Conservation (phyloP, 169 alveolate genomes). For the Cystoisospora suis region DNA sequence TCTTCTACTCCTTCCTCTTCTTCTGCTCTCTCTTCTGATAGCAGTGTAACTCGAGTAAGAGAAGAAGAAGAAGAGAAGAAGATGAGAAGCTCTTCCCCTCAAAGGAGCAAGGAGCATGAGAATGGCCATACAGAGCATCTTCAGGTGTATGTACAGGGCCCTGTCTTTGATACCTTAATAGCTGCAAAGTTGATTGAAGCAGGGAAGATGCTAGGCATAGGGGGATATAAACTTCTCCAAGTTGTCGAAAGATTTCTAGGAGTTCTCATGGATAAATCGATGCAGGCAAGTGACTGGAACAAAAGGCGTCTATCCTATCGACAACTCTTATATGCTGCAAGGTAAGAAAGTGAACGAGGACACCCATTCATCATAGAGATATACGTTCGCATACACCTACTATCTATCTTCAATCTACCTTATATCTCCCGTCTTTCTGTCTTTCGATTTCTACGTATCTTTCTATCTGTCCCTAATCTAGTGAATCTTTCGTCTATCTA, state of each 20-base stretch:
- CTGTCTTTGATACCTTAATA: constrained; percentile 82
- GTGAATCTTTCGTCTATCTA: too few species aligned
- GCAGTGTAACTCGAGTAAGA: background rate
- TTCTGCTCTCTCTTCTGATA: background rate
- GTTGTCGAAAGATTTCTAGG: constrained; percentile 80
- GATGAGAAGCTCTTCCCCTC: too few species aligned
- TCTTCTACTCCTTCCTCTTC: background rate
- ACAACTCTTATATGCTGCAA: constrained; percentile 82
- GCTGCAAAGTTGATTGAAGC: constrained; percentile 81
- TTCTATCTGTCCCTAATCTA: too few species aligned
- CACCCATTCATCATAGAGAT: background rate
- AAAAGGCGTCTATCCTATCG: constrained; percentile 73
- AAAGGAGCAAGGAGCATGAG: background rate
- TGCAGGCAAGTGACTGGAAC: constrained; percentile 85
- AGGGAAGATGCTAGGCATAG: constrained; percentile 67
- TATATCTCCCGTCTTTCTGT: background rate
- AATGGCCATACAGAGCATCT: background rate
- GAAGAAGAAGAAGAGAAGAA: too few species aligned
- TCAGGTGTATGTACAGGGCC: constrained; percentile 23
- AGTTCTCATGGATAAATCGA: constrained; percentile 79
- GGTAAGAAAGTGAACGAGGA: constrained; percentile 9
- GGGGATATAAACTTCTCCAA: constrained; percentile 78
- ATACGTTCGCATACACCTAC: background rate
- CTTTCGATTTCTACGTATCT: background rate
- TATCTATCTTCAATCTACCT: background rate